These are phyloP conservation scores for Aspergillus aculeatus DNA, from an alignment of 2,329 filamentous ascomycete genomes.

Conservation along the genomic window DNA sequence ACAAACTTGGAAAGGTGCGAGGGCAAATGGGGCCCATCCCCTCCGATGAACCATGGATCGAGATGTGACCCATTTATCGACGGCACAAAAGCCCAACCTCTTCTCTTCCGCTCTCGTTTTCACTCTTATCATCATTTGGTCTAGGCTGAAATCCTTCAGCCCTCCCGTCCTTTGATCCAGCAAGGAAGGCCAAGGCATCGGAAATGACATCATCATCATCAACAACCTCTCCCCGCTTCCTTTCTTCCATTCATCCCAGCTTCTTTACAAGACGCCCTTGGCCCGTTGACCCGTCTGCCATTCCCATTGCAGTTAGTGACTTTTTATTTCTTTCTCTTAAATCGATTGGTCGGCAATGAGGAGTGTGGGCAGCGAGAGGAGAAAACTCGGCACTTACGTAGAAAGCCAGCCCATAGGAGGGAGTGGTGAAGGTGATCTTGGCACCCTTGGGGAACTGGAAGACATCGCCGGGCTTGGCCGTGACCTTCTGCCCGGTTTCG, in stretches of 20 bases:
- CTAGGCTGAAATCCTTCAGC: neutral
- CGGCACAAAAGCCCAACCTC: neutral
- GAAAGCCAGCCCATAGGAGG: constrained; percentile 61
- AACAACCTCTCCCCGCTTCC: neutral
- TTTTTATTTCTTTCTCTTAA: neutral
- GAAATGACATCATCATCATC: constrained; percentile 7
- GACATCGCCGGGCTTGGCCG: constrained; percentile 62
- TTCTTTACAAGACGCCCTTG: constrained; percentile 25
- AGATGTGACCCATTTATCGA: neutral
- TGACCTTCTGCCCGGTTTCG: constrained; percentile 59
- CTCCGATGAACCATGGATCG: constrained; percentile 3
- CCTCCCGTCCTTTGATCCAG: neutral
- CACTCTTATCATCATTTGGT: neutral
- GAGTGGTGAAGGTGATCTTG: constrained; percentile 65
- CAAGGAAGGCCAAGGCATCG: neutral
- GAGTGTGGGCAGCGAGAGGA: neutral
- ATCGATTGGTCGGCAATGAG: neutral
- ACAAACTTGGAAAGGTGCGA: constrained; percentile 3
- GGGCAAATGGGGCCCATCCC: neutral
- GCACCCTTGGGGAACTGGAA: constrained; percentile 67
- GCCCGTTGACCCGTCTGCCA: constrained; percentile 33
- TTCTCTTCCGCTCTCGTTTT: neutral
- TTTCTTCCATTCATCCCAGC: neutral
- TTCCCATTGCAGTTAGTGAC: constrained; percentile 11
- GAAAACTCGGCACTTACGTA: constrained; percentile 40